Conservation (phyloP, 176 grass and related monocot species). For the Avena sativa region DNA sequence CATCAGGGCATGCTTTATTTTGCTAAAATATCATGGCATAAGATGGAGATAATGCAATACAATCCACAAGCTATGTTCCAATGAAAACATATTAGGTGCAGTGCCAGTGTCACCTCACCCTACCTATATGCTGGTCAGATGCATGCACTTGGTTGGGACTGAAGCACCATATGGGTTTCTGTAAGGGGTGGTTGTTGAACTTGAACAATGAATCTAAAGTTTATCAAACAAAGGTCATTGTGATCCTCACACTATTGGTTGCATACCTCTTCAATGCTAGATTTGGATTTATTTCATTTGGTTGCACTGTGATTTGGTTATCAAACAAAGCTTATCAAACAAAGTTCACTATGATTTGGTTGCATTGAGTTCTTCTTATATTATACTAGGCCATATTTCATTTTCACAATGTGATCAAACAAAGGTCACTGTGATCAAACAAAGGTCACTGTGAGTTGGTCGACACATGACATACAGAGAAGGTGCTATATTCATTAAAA, state of each 20-base stretch:
- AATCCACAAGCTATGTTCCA: slow-evolving; percentile 33
- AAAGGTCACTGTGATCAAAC: too few species aligned
- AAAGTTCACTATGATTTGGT: too few species aligned
- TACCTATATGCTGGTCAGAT: slow-evolving; percentile 34
- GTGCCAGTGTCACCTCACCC: slow-evolving; percentile 37
- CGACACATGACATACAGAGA: too few species aligned
- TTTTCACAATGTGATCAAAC: too few species aligned
- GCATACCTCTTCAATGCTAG: slow-evolving; percentile 27
- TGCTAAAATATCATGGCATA: background rate
- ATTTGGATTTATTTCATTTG: background rate
- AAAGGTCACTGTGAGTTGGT: too few species aligned
- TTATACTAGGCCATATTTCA: too few species aligned
- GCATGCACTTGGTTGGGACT: slow-evolving; percentile 48
- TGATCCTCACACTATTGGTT: too few species aligned
- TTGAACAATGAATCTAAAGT: background rate
- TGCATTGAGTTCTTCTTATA: too few species aligned
- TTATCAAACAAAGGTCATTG: background rate
- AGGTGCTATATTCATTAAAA: too few species aligned
- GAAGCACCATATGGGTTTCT: background rate
- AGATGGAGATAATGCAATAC: slow-evolving; percentile 21
- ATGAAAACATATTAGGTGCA: slow-evolving; percentile 36
- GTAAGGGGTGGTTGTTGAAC: slow-evolving; percentile 21
- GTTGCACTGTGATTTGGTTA: too few species aligned
- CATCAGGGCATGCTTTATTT: background rate
- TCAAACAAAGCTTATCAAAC: too few species aligned